Evolutionary conservation across 2,329 filamentous ascomycete species (phyloP), one percentile per base, ranked within the genome.

Genomic region (Ascosphaera pollenicola): DNA sequence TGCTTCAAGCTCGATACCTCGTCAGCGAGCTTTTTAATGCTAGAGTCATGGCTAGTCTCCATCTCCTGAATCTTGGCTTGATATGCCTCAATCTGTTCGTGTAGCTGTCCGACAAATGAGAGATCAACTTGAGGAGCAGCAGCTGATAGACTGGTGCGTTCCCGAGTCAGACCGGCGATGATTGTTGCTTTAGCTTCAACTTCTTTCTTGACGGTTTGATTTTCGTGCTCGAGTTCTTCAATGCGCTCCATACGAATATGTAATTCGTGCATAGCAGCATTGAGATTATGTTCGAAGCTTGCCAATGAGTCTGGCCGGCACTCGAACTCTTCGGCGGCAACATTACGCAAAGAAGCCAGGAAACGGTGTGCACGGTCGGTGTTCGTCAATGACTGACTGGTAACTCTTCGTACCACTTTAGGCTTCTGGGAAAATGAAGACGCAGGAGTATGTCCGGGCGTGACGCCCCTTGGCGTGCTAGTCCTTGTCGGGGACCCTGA

Each of bases 121-220:
- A 94, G 91, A 52, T 98, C 89, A 52, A 93, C 76, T 13, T 35
- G 32, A 6, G 84, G 79, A 17, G 79, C 78, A 2, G 68, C 66
- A 54, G 66, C 70, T 54, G 87, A 83, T 60, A 94, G 68, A 59
- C 84, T 94, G 2, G 83, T 87, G 42, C 91, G 70, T 58, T 98
- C 91, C 40, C 89, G 77, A 3, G 89, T 92, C 45, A 98, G 66
- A 5, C 89, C 89, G 21, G 83, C 82, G 48, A 98, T 95, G 52
- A 98, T 85, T 21, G 82, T 81, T 65, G 87, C 84, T 69, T 98
- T 98, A 45, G 72, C 76, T 53, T 98, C 89, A 78, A 95, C 92
- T 57, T 98, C 89, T 62, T 84, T 93, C 63, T 82, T 89, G 17
- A 84, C 73, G 3, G 73, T 75, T 18, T 75, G 65, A 41, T 94